phyloP scores from a whole-genome alignment of 2,329 filamentous ascomycete species.

The Chaetothyriales sp. region DNA sequence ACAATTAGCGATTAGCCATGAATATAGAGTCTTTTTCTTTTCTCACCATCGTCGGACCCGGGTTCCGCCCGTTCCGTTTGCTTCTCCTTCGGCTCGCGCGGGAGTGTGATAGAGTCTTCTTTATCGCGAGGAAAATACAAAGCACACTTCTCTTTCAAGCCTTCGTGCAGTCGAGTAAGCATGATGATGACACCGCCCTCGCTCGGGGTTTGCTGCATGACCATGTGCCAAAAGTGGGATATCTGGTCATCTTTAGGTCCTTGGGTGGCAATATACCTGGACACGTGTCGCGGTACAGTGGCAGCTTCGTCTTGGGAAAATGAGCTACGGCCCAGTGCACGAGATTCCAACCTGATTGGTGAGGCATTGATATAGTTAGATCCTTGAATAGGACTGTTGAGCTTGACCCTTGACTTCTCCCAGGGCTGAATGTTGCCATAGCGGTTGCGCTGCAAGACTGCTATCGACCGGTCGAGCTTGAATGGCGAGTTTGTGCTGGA shows the following conservation, averaged over 20 bases:
- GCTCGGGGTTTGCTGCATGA: conserved; percentile 56
- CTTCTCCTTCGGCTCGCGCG: conserved; percentile 37
- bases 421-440: conserved; percentile 85
- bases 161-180: conserved; percentile 79
- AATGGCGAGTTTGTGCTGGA: conserved; percentile 36
- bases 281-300: conserved; percentile 17
- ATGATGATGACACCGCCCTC: conserved; percentile 77
- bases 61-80: conserved; percentile 9
- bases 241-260: conserved; percentile 66
- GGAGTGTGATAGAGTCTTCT: conserved; percentile 36
- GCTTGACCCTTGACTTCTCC: conserved; percentile 67
- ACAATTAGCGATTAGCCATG: background rate
- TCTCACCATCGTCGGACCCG: conserved; percentile 31
- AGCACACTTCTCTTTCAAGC: conserved; percentile 65
- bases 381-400: conserved; percentile 58
- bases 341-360: conserved; percentile 44
- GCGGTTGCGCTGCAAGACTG: conserved; percentile 54
- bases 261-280: conserved; percentile 68
- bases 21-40: background rate
- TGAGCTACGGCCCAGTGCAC: conserved; percentile 22
- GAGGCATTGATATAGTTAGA: conserved; percentile 76
- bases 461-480: conserved; percentile 42
- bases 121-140: conserved; percentile 62
- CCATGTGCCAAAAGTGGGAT: conserved; percentile 88
- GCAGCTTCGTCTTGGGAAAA: background rate